Evolutionary conservation across 2,329 filamentous ascomycete genomes (phyloP).

Genomic region (Aspergillus bombycis): DNA sequence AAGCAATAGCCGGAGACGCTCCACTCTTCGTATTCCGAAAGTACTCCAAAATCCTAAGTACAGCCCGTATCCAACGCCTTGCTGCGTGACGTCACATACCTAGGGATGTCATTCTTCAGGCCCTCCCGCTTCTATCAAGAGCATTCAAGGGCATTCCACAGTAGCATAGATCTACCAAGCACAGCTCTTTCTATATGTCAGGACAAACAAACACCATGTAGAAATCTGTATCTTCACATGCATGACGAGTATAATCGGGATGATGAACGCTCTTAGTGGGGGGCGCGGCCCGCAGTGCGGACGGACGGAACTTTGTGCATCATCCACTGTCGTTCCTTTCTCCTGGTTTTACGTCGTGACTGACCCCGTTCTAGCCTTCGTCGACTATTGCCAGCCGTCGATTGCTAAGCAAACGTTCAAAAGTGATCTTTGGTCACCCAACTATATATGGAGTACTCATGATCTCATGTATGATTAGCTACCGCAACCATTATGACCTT

Average conservation of each 20-base stretch:
- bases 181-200: fast-evolving
- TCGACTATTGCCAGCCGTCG: not conserved
- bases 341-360: not conserved
- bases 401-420: not conserved
- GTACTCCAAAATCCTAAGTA: not conserved
- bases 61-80: not conserved
- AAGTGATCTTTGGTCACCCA: not conserved
- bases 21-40: not conserved
- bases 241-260: not conserved
- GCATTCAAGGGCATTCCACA: not conserved
- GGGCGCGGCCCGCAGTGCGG: not conserved
- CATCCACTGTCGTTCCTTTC: not conserved
- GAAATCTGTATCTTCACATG: not conserved
- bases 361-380: not conserved
- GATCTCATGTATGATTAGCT: not conserved
- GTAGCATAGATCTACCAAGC: not conserved
- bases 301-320: not conserved
- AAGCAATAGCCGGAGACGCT: not conserved
- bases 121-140: not conserved
- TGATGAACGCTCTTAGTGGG: not conserved
- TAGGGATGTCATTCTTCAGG: not conserved
- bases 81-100: not conserved
- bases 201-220: not conserved
- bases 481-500: not conserved
- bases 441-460: not conserved